Percentiles rank a stretch among this genome's conserved stretches.
phyloP scores from a whole-genome alignment of 495 filamentous ascomycete species.

The Usnea hakonensis region DNA sequence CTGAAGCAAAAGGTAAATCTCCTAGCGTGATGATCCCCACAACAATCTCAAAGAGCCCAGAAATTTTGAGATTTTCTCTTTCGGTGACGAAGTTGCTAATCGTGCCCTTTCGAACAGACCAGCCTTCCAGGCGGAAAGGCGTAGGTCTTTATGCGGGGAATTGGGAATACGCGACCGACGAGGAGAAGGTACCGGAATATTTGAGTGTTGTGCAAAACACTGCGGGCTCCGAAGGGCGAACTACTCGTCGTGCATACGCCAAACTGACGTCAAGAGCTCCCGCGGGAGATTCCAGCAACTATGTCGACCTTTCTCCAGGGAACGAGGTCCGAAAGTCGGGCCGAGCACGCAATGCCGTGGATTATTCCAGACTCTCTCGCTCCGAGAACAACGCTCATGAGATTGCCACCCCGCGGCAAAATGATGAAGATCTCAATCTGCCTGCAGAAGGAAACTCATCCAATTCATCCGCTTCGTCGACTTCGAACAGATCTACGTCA shows the following conservation, averaged over 20 bases:
- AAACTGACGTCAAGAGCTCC: not conserved
- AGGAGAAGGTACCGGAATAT: not conserved
- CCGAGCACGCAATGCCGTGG: not conserved
- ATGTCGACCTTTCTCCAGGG: not conserved
- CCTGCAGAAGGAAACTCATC: not conserved
- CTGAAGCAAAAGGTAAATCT: not conserved
- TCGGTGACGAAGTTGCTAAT: not conserved
- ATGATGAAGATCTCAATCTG: not conserved
- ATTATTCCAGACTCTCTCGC: not conserved
- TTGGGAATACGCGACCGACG: not conserved
- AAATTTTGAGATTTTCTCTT: not conserved
- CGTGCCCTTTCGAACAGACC: not conserved
- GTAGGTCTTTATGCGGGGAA: not conserved
- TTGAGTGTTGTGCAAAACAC: not conserved
- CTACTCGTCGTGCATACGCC: not conserved
- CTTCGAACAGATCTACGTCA: not conserved
- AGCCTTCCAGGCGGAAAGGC: not conserved
- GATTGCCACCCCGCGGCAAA: not conserved
- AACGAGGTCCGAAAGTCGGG: not conserved
- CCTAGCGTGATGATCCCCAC: not conserved
- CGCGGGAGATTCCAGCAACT: not conserved
- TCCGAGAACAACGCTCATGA: not conserved
- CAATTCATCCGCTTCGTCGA: not conserved
- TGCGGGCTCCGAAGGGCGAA: not conserved
- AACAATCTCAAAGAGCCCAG: not conserved